A percentile compares a stretch with the other conserved stretches of the same genome.
Conservation (phyloP, 2,329 filamentous ascomycete species). For the Ambrosiella cleistominuta region DNA sequence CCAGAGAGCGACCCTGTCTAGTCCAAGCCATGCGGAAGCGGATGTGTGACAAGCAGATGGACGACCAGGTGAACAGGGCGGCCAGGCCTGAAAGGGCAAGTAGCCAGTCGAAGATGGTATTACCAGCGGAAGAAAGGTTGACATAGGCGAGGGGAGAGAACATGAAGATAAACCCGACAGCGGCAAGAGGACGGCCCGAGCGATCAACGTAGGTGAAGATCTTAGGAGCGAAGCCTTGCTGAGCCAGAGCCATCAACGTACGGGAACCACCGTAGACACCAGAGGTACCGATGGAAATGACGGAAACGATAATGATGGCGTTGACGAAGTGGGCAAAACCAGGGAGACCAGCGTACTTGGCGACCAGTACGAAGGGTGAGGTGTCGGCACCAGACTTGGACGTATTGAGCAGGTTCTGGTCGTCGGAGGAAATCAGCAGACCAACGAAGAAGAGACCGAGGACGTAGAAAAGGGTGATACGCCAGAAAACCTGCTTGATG, state of each 20-base stretch:
- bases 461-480: conserved; percentile 34
- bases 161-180: conserved; percentile 28
- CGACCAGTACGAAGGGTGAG: conserved; percentile 35
- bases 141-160: conserved; percentile 33
- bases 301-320: conserved; percentile 34
- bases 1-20: conserved; percentile 37
- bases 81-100: conserved; percentile 45
- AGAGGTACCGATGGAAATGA: conserved; percentile 37
- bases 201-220: conserved; percentile 36
- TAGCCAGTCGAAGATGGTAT: conserved; percentile 44
- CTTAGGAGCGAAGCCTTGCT: conserved; percentile 37
- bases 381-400: conserved; percentile 20
- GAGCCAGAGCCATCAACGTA: conserved; percentile 36
- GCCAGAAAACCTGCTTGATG: conserved; percentile 54
- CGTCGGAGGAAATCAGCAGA: conserved; percentile 26
- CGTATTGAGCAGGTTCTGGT: conserved; percentile 25
- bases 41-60: conserved; percentile 47
- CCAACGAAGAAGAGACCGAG: conserved; percentile 32
- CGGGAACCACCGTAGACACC: conserved; percentile 37
- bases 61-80: conserved; percentile 48
- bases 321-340: conserved; percentile 36
- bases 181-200: conserved; percentile 31
- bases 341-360: conserved; percentile 28
- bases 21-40: conserved; percentile 48
- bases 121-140: conserved; percentile 27